phyloP scores from a whole-genome alignment of 2,329 filamentous ascomycete species.

The Ceratocystis variospora region DNA sequence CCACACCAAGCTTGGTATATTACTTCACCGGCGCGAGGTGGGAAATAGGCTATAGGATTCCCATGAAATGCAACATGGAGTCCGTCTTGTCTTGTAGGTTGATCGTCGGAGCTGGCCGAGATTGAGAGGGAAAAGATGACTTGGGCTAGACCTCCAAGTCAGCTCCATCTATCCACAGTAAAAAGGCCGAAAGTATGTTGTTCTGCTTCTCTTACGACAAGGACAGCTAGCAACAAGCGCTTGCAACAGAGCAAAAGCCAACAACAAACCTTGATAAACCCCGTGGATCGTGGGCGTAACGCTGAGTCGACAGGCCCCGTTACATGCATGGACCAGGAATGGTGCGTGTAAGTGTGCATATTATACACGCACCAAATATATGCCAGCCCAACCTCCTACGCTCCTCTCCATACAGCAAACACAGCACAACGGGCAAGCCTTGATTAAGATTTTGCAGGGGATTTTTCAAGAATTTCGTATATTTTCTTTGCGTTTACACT shows the following conservation, averaged over 20 bases:
- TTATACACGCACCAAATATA: neutral
- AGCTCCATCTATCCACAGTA: neutral
- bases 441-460: no score
- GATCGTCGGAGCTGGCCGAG: neutral
- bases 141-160: no score
- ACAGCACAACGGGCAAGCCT: no score
- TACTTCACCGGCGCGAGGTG: neutral
- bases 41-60: neutral
- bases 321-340: neutral
- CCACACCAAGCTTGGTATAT: neutral
- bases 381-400: neutral
- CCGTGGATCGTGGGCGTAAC: neutral
- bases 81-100: neutral
- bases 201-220: no score
- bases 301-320: neutral
- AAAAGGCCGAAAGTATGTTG: no score
- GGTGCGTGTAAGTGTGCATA: constrained; percentile 5
- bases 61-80: neutral
- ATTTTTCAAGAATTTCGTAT: no score
- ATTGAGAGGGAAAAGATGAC: neutral
- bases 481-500: no score
- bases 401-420: neutral
- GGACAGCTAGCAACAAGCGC: neutral
- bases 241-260: neutral
- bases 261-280: neutral